Percentiles rank a stretch among this genome's conserved stretches.
Conservation (phyloP, 2,329 filamentous ascomycete species). For the Ceratocystis destructans region DNA sequence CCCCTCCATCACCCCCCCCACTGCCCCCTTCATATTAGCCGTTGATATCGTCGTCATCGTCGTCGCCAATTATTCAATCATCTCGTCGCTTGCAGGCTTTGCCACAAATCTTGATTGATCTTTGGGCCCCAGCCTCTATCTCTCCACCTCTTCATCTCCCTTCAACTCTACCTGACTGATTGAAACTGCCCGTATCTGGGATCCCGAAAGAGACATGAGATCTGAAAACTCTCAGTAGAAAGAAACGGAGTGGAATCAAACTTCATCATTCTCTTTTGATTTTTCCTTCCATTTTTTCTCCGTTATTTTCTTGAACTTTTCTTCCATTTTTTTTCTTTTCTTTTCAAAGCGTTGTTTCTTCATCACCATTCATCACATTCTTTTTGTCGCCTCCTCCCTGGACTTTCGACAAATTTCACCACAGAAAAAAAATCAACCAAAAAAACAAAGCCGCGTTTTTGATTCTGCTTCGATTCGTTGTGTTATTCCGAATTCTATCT, state of each 20-base stretch:
- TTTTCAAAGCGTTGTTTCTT: neutral
- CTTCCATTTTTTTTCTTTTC: neutral
- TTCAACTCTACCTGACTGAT: slow-evolving; percentile 10
- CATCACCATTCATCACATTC: neutral
- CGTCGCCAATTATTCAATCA: neutral
- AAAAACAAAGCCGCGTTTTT: neutral
- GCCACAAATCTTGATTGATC: slow-evolving; percentile 12
- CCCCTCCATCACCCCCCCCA: neutral
- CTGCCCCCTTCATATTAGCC: neutral
- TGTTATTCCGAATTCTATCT: neutral
- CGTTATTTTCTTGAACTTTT: neutral
- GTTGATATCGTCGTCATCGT: neutral
- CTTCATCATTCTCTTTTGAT: slow-evolving; percentile 11
- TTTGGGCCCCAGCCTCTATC: neutral
- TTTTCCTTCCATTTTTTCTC: slow-evolving; percentile 10
- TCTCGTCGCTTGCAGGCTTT: neutral
- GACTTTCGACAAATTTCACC: neutral
- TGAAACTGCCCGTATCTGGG: slow-evolving; percentile 11
- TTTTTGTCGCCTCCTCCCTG: neutral
- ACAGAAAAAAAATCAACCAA: too few relatives aligned
- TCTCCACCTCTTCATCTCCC: neutral
- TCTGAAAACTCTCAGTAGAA: slow-evolving; percentile 14
- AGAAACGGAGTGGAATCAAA: slow-evolving; percentile 18
- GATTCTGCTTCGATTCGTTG: neutral
- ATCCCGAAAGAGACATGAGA: slow-evolving; percentile 18